These are phyloP conservation scores for Taphrina wiesneri DNA, from an alignment of 1,139 yeast genomes.

Conservation along the genomic window DNA sequence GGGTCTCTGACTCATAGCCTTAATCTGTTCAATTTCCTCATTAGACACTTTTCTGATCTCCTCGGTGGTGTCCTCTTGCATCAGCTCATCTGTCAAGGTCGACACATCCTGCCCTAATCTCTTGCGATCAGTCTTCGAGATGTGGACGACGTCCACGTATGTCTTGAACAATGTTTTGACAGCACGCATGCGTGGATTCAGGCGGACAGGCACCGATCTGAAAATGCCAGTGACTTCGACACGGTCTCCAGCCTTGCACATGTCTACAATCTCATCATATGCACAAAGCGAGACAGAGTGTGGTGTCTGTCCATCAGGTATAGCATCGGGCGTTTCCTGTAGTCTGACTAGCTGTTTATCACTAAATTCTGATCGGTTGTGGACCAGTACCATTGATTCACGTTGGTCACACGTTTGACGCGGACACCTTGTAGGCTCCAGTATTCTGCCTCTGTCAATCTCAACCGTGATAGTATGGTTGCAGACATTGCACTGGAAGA, in stretches of 20 bases:
- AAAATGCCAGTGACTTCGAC: conserved; percentile 94
- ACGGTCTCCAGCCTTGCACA: conserved; percentile 95
- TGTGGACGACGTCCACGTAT: conserved; percentile 89
- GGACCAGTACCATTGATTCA: conserved; percentile 86
- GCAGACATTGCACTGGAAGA: conserved; percentile 92
- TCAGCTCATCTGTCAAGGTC: conserved; percentile 61
- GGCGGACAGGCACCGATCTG: conserved; percentile 86
- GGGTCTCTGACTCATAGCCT: conserved; percentile 61
- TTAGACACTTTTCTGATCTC: conserved; percentile 68
- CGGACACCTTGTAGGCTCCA: conserved; percentile 92
- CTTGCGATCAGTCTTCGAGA: conserved; percentile 78
- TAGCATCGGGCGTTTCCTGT: conserved; percentile 95
- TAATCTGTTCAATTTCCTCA: conserved; percentile 67
- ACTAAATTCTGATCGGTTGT: conserved; percentile 87
- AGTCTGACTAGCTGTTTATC: conserved; percentile 91
- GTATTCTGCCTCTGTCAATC: conserved; percentile 89
- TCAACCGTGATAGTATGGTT: conserved; percentile 90
- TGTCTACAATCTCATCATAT: conserved; percentile 92
- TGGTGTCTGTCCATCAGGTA: conserved; percentile 99
- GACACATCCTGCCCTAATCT: conserved; percentile 79
- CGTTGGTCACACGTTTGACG: conserved; percentile 80
- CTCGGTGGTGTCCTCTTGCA: conserved; percentile 52
- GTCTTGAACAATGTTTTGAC: conserved; percentile 85
- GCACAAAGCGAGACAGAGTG: conserved; percentile 92
- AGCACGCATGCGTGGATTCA: conserved; percentile 81